Conservation (phyloP, 768 basidiomycete species). For the Astraeus odoratus region DNA sequence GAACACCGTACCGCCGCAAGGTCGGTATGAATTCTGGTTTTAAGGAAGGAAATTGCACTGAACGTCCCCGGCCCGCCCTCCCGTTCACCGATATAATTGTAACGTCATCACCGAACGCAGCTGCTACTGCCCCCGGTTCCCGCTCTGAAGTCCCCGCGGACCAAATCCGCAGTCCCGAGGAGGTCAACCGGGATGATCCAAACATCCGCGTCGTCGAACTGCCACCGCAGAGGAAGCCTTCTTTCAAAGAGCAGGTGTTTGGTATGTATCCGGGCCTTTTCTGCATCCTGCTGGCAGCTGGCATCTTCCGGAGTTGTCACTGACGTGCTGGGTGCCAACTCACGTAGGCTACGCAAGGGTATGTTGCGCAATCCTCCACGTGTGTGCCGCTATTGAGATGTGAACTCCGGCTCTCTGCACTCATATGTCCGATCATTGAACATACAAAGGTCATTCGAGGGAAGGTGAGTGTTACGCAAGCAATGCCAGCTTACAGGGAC, state of each 20-base stretch:
- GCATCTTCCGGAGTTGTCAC: neutral
- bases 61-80: neutral
- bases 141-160: constrained; percentile 26
- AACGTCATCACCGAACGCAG: constrained; percentile 17
- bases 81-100: neutral
- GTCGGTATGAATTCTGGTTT: constrained; percentile 18
- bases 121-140: constrained; percentile 30
- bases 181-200: constrained; percentile 20
- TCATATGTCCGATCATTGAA: no score
- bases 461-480: constrained; percentile 16
- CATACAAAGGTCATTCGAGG: constrained; percentile 27
- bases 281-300: neutral
- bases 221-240: constrained; percentile 23
- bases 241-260: constrained; percentile 56
- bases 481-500: constrained; percentile 1
- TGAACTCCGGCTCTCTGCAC: no score
- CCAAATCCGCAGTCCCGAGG: constrained; percentile 21
- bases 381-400: constrained; percentile 4
- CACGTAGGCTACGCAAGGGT: constrained; percentile 25
- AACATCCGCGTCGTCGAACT: constrained; percentile 20
- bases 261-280: constrained; percentile 28
- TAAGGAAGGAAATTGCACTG: neutral
- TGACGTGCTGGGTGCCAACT: neutral
- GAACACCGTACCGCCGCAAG: constrained; percentile 31
- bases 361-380: no score